These are phyloP conservation scores for Aspergillus alliaceus DNA, from an alignment of 2,329 filamentous ascomycete genomes.

Conservation along the genomic window DNA sequence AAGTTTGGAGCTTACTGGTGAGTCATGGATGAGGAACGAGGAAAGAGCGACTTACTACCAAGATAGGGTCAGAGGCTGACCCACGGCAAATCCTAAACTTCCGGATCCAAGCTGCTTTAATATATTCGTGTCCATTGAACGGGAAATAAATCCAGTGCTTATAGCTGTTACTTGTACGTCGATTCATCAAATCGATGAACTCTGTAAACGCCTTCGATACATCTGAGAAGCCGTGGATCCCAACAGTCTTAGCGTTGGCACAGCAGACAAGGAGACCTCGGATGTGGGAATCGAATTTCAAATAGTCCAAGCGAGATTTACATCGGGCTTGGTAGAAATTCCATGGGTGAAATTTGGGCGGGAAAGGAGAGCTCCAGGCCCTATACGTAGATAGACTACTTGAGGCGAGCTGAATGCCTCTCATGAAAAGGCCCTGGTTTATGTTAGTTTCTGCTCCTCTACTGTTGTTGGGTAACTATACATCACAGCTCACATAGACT, in stretches of 20 bases:
- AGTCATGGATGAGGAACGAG: neutral
- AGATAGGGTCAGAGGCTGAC: neutral
- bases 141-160: conserved; percentile 17
- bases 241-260: neutral
- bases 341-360: conserved; percentile 10
- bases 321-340: conserved; percentile 1
- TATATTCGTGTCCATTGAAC: conserved; percentile 9
- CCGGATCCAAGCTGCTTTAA: conserved; percentile 12
- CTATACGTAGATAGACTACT: neutral
- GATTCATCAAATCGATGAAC: conserved; percentile 11
- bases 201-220: conserved; percentile 1
- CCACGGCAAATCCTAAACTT: neutral
- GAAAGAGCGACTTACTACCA: conserved; percentile 9
- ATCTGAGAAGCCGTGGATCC: conserved; percentile 13
- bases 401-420: conserved; percentile 1
- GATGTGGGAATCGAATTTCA: conserved; percentile 7
- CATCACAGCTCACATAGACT: conserved; percentile 1
- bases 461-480: neutral
- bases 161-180: neutral
- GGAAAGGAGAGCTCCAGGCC: conserved; percentile 11
- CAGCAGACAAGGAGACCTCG: conserved; percentile 16
- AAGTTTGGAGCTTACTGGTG: conserved; percentile 13
- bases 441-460: conserved; percentile 2
- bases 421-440: conserved; percentile 10
- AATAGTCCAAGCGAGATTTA: conserved; percentile 11